Base-by-base conservation (phyloP, 176 grass and related monocot genomes). In the Alloteropsis semialata region DNA sequence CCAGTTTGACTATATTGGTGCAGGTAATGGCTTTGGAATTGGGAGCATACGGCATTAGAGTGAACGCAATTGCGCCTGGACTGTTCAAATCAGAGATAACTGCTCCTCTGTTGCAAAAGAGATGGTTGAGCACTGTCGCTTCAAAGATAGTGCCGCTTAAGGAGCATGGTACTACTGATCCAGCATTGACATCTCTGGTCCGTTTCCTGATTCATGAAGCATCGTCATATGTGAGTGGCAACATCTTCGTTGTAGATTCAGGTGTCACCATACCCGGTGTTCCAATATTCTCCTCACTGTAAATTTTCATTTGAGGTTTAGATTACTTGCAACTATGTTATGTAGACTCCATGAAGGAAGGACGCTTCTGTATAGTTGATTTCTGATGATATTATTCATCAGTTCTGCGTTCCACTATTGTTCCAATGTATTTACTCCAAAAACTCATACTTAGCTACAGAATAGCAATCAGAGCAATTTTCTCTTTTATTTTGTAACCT, bases 1-100 rank as follows among this genome's bases (percentile, higher is more conserved):
- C 45, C 39, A 70, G 17, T 50, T 61, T 77, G 25, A 6, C n/a
- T 44, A 19, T 81, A 6, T 62, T 29, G 42, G 6, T 65, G 64
- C 83, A 98, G 95, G 10, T 92, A 8, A 95, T 98, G 95, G 90
- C 95, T 50, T 85, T 98, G 87, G 95, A 98, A 75, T 65, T 98
- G 39, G 95, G 92, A 55, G 37, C 28, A 16, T 81, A 89, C 65
- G 88, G 93, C 51, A 95, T 98, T 71, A 88, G 90, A 64, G 88
- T 98, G 69, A 98, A 98, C 28, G 43, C 90, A 21, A 87, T 97
- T 69, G 90, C 95, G 13, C 92, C 92, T n/a, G 95, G 95, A 21
- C 25, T 95, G 56, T 98, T 98, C 70, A 87, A 88, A 11, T 98
- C 95, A 19, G 90, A 98, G 70, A 95, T 95, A 89, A 98, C 95